Evolutionary conservation across 495 filamentous ascomycete species (phyloP).

Genomic region (Aspergillus egyptiacus): DNA sequence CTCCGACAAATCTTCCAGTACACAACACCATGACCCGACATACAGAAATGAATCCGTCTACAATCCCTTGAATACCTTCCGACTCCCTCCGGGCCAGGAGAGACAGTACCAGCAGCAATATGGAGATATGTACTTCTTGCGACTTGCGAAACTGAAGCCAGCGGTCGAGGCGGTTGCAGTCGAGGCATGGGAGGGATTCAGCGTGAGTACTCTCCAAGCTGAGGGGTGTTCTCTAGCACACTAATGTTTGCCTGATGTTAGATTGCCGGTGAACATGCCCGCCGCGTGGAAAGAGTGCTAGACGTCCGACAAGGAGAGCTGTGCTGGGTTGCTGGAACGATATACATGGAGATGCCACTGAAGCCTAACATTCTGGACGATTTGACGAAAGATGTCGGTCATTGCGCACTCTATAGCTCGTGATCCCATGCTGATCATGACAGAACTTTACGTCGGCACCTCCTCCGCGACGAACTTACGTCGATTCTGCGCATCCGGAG

Average conservation of each 20-base stretch:
- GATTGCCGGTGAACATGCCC: slow-evolving; percentile 71
- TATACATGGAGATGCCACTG: slow-evolving; percentile 94
- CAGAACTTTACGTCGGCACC: slow-evolving; percentile 83
- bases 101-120: slow-evolving; percentile 91
- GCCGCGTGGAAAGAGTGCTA: slow-evolving; percentile 74
- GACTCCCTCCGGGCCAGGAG: slow-evolving; percentile 58
- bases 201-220: slow-evolving; percentile 32
- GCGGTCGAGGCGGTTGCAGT: slow-evolving; percentile 66
- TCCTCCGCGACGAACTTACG: slow-evolving; percentile 72
- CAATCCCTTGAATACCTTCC: slow-evolving; percentile 67
- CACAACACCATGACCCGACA: slow-evolving; percentile 32
- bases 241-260: slow-evolving; percentile 27
- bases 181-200: slow-evolving; percentile 69
- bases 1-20: neutral
- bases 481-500: slow-evolving; percentile 39
- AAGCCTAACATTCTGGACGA: slow-evolving; percentile 98
- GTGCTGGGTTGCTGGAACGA: slow-evolving; percentile 91
- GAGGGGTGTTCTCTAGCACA: neutral
- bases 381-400: slow-evolving; percentile 75
- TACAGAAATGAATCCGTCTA: slow-evolving; percentile 58
- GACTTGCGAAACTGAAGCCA: slow-evolving; percentile 81
- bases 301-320: slow-evolving; percentile 94
- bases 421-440: neutral
- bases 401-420: neutral
- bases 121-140: slow-evolving; percentile 94